Percentiles rank a stretch among this genome's conserved stretches.
These are phyloP conservation scores for Crepidotus variabilis DNA, from an alignment of 768 basidiomycete genomes.

Conservation along the genomic window DNA sequence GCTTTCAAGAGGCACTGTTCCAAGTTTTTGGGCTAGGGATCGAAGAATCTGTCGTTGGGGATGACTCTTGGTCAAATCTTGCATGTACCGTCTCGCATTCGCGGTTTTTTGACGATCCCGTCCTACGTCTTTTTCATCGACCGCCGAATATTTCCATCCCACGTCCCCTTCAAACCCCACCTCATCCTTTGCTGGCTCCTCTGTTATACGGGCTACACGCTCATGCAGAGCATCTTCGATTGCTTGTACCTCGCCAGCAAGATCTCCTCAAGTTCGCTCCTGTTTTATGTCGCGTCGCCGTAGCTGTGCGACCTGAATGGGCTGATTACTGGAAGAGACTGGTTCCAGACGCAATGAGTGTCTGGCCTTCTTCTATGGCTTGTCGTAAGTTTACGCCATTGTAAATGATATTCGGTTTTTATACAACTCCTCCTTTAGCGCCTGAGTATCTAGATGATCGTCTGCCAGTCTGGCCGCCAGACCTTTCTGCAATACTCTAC, in stretches of 20 bases:
- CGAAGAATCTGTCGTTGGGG: slow-evolving; percentile 14
- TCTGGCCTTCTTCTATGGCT: slow-evolving; percentile 53
- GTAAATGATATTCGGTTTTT: neutral
- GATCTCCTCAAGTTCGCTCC: slow-evolving; percentile 56
- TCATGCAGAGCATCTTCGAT: slow-evolving; percentile 66
- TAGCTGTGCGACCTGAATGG: slow-evolving; percentile 78
- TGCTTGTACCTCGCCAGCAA: slow-evolving; percentile 52
- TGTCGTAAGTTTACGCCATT: slow-evolving; percentile 29
- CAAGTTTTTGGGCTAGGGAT: slow-evolving; percentile 37
- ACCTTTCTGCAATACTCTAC: slow-evolving; percentile 65
- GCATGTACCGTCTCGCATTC: slow-evolving; percentile 37
- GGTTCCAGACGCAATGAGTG: slow-evolving; percentile 55
- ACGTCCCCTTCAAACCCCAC: slow-evolving; percentile 19
- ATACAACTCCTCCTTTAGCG: slow-evolving; percentile 25
- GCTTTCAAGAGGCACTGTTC: slow-evolving; percentile 50
- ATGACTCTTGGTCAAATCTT: slow-evolving; percentile 46
- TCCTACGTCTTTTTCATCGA: slow-evolving; percentile 38
- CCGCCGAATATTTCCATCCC: slow-evolving; percentile 23
- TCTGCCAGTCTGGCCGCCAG: slow-evolving; percentile 75
- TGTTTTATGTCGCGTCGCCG: slow-evolving; percentile 58
- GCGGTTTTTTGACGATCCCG: slow-evolving; percentile 59
- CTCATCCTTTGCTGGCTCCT: slow-evolving; percentile 48
- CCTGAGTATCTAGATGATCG: slow-evolving; percentile 59
- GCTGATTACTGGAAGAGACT: slow-evolving; percentile 89
- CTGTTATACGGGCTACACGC: slow-evolving; percentile 76